Base-by-base conservation (phyloP, 352 stramenopile genomes). In the Salisapilia sapeloensis region DNA sequence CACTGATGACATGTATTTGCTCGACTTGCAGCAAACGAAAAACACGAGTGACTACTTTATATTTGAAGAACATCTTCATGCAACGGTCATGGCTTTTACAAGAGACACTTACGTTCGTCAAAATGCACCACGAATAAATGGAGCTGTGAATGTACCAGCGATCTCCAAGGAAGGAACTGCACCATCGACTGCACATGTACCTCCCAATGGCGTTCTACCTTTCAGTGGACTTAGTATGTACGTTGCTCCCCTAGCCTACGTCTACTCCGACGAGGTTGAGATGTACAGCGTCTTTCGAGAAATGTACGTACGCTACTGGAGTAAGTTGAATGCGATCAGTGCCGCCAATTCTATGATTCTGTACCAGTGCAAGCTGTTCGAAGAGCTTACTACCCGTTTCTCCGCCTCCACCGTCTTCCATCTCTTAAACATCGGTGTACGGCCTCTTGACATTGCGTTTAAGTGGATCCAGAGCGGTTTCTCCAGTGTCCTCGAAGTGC, bases 31-130 rank as follows among this genome's bases (percentile, higher is more conserved):
- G 49, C 67, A 78, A 32, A 60, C 61, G 3, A 60, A 76, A 31
- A 56, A 83, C 53, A 79, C 59, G 37, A 76, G 46, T 22, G 66
- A 87, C 38, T 83, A 84, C 34, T 84, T 87, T 44, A 63, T 81
- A 33, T 87, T 87, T 34, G 59, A 84, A 44, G 71, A 84, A 26
- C 54, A 72, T 19, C 53, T 87, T 26, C 54, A 74, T 38, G 72
- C 51, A 33, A 54, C 77, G 20, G 38, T 87, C 13, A 66, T 83
- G 50, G 62, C 65, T 15, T 87, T 84, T 39, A 80, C 62, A 6
- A 55, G 71, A 17, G 71, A 84, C 42, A 36, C 38, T 0, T 53
- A 63, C 20, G 57, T 80, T 11, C 46, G 50, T 17, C 25, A 55
- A 2, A 46, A 63, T 18, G 61, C 64, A 4, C 24, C 53, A 4